Evolutionary conservation across 345 rosid genomes (phyloP).

Genomic region (Cardamine chenopodiifolia): DNA sequence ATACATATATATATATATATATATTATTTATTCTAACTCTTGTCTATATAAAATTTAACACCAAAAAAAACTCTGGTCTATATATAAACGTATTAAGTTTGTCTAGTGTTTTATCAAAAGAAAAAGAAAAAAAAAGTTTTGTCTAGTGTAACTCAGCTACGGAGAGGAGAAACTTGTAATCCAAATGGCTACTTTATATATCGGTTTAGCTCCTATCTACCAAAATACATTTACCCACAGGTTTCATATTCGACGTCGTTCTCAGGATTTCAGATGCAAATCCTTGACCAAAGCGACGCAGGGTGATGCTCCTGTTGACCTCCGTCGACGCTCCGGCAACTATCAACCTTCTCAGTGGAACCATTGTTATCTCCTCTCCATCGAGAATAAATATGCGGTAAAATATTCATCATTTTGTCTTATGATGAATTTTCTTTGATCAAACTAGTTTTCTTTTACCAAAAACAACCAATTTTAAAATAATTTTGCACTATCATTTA

Average conservation of each 20-base stretch:
- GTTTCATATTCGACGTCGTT: neutral
- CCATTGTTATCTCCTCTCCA: constrained; percentile 24
- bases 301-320: neutral
- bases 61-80: neutral
- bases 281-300: constrained; percentile 10
- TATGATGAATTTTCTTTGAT: too few species aligned
- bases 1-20: too few species aligned
- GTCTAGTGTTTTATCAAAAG: neutral
- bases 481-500: too few species aligned
- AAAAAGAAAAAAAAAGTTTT: too few species aligned
- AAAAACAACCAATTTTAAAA: too few species aligned
- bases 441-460: too few species aligned
- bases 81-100: constrained; percentile 6
- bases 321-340: constrained; percentile 33
- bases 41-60: too few species aligned
- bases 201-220: neutral
- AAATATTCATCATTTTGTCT: neutral
- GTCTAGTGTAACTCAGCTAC: neutral
- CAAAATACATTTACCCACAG: neutral
- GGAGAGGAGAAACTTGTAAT: neutral
- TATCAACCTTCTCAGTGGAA: constrained; percentile 38
- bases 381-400: constrained; percentile 22
- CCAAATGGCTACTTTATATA: constrained; percentile 14
- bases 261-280: neutral
- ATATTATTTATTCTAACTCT: too few species aligned